Evolutionary conservation across 768 basidiomycete species (phyloP), one percentile per base, ranked within the genome.

Genomic region (Daedaleopsis nitida): DNA sequence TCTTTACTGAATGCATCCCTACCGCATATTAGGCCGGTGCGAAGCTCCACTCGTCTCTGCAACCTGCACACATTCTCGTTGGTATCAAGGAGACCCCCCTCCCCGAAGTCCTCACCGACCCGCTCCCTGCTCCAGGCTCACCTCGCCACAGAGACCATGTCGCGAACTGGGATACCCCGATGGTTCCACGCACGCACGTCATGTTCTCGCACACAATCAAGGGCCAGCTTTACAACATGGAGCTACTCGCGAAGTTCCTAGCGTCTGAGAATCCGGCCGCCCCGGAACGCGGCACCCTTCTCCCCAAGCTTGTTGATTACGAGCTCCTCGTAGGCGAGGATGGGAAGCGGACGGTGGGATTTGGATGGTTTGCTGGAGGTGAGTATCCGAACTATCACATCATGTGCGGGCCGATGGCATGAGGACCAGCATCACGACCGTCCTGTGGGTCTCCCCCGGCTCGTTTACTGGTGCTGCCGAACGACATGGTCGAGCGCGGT

Each of bases 141-240:
- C 56, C 44, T 27, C 19, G 39, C 47, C 49, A 66, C 69, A 12
- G 50, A 52, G 27, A 42, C 62, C 58, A 58, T 49, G 57, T 62
- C 58, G 43, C 65, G 8, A 43, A 32, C 27, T 32, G 27, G 27
- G 7, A 53, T 7, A n/a, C 37, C 14, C 48, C 53, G 10, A 58
- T 65, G 3, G 70, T 77, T 38, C 74, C 82, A 12, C 83, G 89
- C 35, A 94, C 88, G 0, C 88, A 95, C 66, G 74, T 96, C 57
- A 94, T 95, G 87, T 96, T 97, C 81, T 94, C 91, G 34, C 94
- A 96, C 71, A 96, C 94, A 0, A 83, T 85, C 57, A 96, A 96
- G 73, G 91, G 91, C 0, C 92, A 96, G 73, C 73, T 78, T 7
- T 96, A 96, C 74, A 97, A 96, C 68, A 91, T 88, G 69, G 83